Conservation (phyloP, 495 filamentous ascomycete genomes). For the Penicillium bialowiezense region DNA sequence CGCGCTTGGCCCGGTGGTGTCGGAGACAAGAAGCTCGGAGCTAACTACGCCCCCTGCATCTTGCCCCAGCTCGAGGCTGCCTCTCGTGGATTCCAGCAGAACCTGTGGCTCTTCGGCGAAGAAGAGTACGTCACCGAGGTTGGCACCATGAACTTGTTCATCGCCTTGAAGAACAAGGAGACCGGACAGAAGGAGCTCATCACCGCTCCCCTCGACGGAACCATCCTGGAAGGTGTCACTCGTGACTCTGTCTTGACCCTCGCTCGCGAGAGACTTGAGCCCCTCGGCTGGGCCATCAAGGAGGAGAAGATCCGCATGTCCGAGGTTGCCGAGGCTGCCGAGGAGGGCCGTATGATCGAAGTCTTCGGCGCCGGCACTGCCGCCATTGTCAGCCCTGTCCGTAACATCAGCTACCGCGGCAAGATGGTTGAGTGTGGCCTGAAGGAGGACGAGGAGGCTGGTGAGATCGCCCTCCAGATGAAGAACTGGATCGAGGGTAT, state of each 20-base stretch:
- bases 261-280: constrained; percentile 73
- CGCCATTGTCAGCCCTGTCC: constrained; percentile 68
- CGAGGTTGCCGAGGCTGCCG: constrained; percentile 72
- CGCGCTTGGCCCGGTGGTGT: constrained; percentile 97
- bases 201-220: constrained; percentile 92
- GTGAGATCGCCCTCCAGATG: constrained; percentile 78
- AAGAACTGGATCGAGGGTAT: constrained; percentile 95
- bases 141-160: constrained; percentile 97
- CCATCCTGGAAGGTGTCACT: constrained; percentile 94
- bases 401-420: constrained; percentile 82
- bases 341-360: constrained; percentile 84
- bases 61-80: constrained; percentile 89
- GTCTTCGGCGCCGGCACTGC: constrained; percentile 93
- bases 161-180: constrained; percentile 72
- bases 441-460: constrained; percentile 75
- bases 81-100: constrained; percentile 90
- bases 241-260: constrained; percentile 82
- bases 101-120: constrained; percentile 93
- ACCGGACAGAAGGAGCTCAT: constrained; percentile 86
- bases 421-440: constrained; percentile 75
- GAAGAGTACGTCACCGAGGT: constrained; percentile 95
- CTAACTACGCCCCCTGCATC: constrained; percentile 97
- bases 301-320: constrained; percentile 90
- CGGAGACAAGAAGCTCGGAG: constrained; percentile 95
- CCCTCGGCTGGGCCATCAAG: constrained; percentile 82